These are phyloP conservation scores for Parasarocladium wereldwijsianum DNA, from an alignment of 2,329 filamentous ascomycete genomes.

Conservation along the genomic window DNA sequence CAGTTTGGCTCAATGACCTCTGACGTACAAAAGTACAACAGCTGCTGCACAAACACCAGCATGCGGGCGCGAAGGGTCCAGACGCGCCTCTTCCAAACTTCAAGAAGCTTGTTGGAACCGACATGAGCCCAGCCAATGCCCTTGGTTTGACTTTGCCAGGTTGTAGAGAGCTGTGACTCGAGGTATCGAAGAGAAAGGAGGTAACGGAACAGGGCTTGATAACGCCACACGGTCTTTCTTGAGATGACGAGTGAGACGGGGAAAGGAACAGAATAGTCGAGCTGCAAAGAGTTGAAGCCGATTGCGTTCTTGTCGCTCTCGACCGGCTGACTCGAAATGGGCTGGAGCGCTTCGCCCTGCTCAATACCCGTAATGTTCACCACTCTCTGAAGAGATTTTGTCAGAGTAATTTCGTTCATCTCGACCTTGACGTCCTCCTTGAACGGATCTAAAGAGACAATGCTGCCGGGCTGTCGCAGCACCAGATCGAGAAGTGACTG, in stretches of 20 bases:
- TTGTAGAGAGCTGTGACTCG: constrained; percentile 71
- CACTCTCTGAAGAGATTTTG: constrained; percentile 87
- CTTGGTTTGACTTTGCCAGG: constrained; percentile 84
- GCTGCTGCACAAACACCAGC: constrained; percentile 92
- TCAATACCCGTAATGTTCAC: constrained; percentile 95
- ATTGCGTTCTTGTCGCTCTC: constrained; percentile 77
- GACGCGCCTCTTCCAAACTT: constrained; percentile 83
- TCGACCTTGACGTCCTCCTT: constrained; percentile 97
- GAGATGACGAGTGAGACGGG: constrained; percentile 91
- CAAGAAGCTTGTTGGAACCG: constrained; percentile 51
- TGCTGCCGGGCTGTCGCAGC: constrained; percentile 86
- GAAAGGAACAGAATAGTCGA: constrained; percentile 91
- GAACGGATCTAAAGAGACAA: constrained; percentile 88
- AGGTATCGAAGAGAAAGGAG: constrained; percentile 79
- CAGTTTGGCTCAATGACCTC: constrained; percentile 98
- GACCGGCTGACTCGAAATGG: constrained; percentile 49
- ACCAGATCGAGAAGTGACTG: constrained; percentile 94
- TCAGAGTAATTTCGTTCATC: constrained; percentile 89
- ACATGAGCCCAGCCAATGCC: constrained; percentile 70
- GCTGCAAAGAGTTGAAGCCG: constrained; percentile 82
- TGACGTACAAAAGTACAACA: constrained; percentile 90
- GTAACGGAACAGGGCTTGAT: constrained; percentile 92
- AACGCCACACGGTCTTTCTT: constrained; percentile 90
- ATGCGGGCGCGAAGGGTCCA: constrained; percentile 88
- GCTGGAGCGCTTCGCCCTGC: constrained; percentile 69